Conservation (phyloP, 306 rosid genomes). For the Hylodesmum podocarpum region DNA sequence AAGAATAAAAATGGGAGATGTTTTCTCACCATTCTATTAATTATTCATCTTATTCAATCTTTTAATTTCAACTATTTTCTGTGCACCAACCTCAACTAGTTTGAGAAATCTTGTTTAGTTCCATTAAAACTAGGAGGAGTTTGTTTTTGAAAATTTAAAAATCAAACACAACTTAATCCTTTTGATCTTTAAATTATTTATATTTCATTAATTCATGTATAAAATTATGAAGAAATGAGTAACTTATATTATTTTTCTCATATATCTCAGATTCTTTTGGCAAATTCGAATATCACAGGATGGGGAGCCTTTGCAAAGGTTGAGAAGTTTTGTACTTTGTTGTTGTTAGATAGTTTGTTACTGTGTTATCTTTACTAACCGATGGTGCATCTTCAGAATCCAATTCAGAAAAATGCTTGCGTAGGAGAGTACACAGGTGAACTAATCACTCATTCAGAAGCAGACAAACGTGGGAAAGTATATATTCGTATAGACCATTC, state of each 20-base stretch:
- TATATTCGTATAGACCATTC: constrained; percentile 72
- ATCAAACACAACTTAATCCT: background rate
- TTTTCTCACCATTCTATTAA: no score
- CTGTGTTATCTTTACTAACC: constrained; percentile 28
- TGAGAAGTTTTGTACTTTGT: background rate
- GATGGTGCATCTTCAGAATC: constrained; percentile 56
- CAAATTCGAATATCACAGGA: constrained; percentile 76
- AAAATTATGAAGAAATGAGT: background rate
- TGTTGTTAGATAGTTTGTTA: background rate
- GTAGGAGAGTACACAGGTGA: constrained; percentile 94
- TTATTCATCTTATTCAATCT: background rate
- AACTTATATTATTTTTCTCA: constrained; percentile 12
- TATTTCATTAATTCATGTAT: constrained; percentile 16
- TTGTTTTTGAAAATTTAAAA: background rate
- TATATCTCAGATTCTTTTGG: constrained; percentile 69
- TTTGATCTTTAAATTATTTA: background rate
- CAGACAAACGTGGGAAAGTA: constrained; percentile 78
- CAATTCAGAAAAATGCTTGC: constrained; percentile 74
- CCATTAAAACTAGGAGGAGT: background rate
- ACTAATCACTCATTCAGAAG: constrained; percentile 68
- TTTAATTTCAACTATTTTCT: background rate
- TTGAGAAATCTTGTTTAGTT: background rate
- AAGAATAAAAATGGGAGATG: background rate
- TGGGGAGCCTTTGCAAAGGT: constrained; percentile 99
- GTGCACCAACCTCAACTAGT: background rate